Base-by-base conservation (phyloP, 2,329 filamentous ascomycete species). In the Zymoseptoria pseudotritici region DNA sequence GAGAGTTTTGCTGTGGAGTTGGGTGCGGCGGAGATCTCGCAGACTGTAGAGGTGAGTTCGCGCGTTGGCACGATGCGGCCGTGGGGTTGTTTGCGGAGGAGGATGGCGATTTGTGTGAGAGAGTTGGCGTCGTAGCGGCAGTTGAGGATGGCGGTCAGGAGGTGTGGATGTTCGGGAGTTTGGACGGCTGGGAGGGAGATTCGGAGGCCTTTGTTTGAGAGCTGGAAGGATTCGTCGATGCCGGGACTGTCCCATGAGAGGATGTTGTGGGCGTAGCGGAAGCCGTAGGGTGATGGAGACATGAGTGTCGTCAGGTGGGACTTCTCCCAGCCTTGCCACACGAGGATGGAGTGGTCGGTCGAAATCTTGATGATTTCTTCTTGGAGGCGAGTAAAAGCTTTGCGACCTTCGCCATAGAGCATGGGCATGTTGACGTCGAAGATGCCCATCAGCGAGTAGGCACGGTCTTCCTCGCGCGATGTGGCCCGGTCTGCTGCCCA, bases 371-470 rank as follows among this genome's bases (percentile, higher is more conserved):
- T 67, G 51, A 69, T 67, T 55, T 67, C 67, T 55, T 69, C 66
- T 63, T 70, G 67, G 2, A 70, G 61, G n/a, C 67, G 59, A 2
- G 59, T 58, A 49, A 68, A 70, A 1, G 67, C 67, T 53, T 65
- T 67, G 10, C 56, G 49, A 9, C 67, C 67, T 54, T 68, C 66
- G 10, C 66, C 66, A 49, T 68, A 67, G 3, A 67, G 63, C 61
- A 68, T 62, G 2, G 66, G 65, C 65, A 68, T 66, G 31, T 66
- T 68, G 50, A 68, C 65, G 53, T 66, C 64, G 53, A 68, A 68
- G 11, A 68, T 31, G 11, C 66, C 66, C 65, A 68, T 68, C 2
- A 67, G 61, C 11, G 61, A 63, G 42, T 68, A 68, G 3, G 66
- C 66, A 51, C 57, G 50, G 54, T 68, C 66, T 59, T 68, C 66